Base-by-base conservation (phyloP, 2,329 filamentous ascomycete genomes). In the Neofusicoccum umdonicola region DNA sequence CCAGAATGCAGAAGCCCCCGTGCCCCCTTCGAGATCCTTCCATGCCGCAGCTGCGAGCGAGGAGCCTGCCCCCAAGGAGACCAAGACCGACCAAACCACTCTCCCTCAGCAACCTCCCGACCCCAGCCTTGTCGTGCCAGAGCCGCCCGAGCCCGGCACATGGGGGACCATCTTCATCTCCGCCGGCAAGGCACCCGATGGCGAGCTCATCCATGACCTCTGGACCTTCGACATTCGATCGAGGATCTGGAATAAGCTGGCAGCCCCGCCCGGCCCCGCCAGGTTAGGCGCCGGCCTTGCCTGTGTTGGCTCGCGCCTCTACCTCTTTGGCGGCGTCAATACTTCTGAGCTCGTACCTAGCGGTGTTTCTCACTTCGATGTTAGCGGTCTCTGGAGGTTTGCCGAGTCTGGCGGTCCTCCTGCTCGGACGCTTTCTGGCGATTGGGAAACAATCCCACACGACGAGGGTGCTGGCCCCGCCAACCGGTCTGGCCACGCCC, bases 121-220 rank as follows among this genome's bases (percentile, higher is more conserved):
- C 65, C 79, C 79, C 3, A 73, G 76, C 1, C 74, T 74, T 57
- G 68, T 72, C 34, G 75, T 81, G 0, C 79, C 79, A 3, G 78
- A 81, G 19, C 78, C 78, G 2, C 71, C 78, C 3, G 72, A 72
- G 4, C 62, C 73, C 2, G 74, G 77, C 62, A 71, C 76, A 0
- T 82, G 83, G 72, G 82, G 83, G 50, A 82, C 84, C 2, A 71
- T 87, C 7, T 76, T 87, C 52, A 72, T 86, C 0, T 75, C 83
- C 50, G 84, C 83, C 22, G 85, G 85, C 3, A 73, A 67, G 8
- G 66, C n/a, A 11, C 22, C 37, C 13, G 57, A 50, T 2, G 63
- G 70, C 31, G 54, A 42, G 12, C 68, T 75, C 1, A 66, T 78
- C 8, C 77, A 74, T 8, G 84, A 86, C 67, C 78, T 80, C 8